Evolutionary conservation across 106 monocot species (phyloP), one percentile per base, ranked within the genome.

Genomic region (Dioscorea zingiberensis): DNA sequence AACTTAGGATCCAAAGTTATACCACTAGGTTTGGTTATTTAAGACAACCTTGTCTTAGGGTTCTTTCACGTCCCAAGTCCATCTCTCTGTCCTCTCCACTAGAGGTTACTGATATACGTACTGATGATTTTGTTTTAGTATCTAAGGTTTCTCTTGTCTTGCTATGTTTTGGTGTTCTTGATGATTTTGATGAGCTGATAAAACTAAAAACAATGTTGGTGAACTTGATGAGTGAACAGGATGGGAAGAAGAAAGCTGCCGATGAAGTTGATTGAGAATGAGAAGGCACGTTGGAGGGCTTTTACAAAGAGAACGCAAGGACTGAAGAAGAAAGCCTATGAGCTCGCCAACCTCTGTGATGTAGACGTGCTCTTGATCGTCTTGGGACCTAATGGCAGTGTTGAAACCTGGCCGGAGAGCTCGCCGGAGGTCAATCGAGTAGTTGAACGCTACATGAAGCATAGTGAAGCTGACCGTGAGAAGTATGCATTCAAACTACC

Each of bases 321-420:
- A 21, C n/a, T 56, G 56, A 56, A 56, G 21, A 56, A 56, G 56
- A 56, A 56, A 21, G 56, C 56, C 21, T 56, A 11, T 23, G 56
- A 56, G 21, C 56, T 56, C 22, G 3, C 12, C 56, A 56, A 18
- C 4, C 23, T 56, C 22, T 56, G 56, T 9, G 23, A 21, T 21
- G 12, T 56, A 6, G 56, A 56, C 23, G 21, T 24, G 21, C 2
- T 23, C 21, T 19, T 56, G 21, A 23, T 56, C 4, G n/a, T 18
- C 21, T 5, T 24, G 0, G 56, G 56, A 0, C 23, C 23, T 19
- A 13, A 51, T 5, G 4, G 12, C 10, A 21, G 23, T 21, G 1
- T 56, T 3, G 21, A 56, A 21, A 56, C 56, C 12, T 56, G 56
- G 56, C 56, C 56, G 6, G 56, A 56, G 21, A 24, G 8, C 0